Evolutionary conservation across 1,284 basidiomycete species (phyloP).

Genomic region (Meira nashicola): DNA sequence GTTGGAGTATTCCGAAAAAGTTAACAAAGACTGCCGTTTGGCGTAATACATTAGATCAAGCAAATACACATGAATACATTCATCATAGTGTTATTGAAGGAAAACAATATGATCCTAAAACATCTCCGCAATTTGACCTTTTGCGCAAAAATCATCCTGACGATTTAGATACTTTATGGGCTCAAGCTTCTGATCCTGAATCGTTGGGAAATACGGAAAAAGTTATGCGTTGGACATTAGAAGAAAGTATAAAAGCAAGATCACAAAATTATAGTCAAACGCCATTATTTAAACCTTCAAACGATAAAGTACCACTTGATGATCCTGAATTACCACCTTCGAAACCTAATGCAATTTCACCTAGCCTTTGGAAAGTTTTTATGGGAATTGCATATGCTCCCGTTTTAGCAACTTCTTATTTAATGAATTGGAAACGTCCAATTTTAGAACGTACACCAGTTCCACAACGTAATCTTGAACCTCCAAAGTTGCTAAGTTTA

Average conservation of each 20-base stretch:
- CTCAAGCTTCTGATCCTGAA: neutral
- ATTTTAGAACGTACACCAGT: too few species aligned
- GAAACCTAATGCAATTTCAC: neutral
- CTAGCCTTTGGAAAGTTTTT: neutral
- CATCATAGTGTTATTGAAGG: neutral
- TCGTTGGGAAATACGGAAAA: neutral
- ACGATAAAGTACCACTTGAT: neutral
- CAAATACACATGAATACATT: constrained; percentile 5
- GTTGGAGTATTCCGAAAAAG: neutral
- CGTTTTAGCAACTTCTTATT: too few species aligned
- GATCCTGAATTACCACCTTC: neutral
- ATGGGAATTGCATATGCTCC: too few species aligned
- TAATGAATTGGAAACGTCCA: too few species aligned
- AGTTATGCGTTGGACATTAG: neutral
- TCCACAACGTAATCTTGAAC: too few species aligned
- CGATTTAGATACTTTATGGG: neutral
- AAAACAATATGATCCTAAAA: neutral
- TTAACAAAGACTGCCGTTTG: neutral
- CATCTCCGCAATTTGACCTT: constrained; percentile 1
- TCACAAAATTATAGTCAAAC: too few species aligned
- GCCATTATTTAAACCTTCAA: neutral
- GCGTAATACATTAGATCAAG: neutral
- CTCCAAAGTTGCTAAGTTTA: too few species aligned
- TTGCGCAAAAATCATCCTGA: neutral
- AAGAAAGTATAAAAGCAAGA: too few species aligned